Conservation (phyloP, 2,329 filamentous ascomycete species). For the Penicillium sp. region DNA sequence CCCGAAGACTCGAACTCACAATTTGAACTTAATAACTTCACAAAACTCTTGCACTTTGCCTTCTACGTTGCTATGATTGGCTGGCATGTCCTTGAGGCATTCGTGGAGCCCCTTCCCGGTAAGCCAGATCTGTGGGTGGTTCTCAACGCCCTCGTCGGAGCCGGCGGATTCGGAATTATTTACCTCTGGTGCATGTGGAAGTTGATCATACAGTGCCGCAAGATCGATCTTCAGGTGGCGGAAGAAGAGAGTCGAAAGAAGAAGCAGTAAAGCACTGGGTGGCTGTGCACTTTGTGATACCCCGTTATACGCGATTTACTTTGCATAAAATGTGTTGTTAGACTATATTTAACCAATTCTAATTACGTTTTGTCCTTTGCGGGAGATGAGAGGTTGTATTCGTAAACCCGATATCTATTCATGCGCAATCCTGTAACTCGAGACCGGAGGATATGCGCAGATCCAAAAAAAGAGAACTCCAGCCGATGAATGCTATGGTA, state of each 20-base stretch:
- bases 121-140: constrained; percentile 97
- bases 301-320: constrained; percentile 10
- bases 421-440: not conserved
- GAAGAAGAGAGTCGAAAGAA: constrained; percentile 34
- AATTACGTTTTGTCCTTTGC: constrained; percentile 8
- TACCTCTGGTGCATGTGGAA: constrained; percentile 89
- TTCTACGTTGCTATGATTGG: constrained; percentile 75
- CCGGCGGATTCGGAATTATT: constrained; percentile 78
- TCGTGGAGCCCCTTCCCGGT: constrained; percentile 63
- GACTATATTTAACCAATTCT: not conserved
- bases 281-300: constrained; percentile 28
- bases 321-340: not conserved
- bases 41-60: constrained; percentile 68
- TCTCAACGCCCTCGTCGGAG: constrained; percentile 81
- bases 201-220: constrained; percentile 38
- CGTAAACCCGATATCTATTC: not conserved
- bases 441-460: constrained; percentile 6
- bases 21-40: constrained; percentile 53
- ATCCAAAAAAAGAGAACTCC: constrained; percentile 18
- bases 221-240: constrained; percentile 23
- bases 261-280: constrained; percentile 28
- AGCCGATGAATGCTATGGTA: constrained; percentile 24
- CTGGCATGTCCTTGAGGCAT: constrained; percentile 78
- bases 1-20: constrained; percentile 36
- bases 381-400: constrained; percentile 22